Percentiles rank a stretch among this genome's conserved stretches.
Conservation (phyloP, 352 stramenopile genomes). For the Phytophthora hybrid region DNA sequence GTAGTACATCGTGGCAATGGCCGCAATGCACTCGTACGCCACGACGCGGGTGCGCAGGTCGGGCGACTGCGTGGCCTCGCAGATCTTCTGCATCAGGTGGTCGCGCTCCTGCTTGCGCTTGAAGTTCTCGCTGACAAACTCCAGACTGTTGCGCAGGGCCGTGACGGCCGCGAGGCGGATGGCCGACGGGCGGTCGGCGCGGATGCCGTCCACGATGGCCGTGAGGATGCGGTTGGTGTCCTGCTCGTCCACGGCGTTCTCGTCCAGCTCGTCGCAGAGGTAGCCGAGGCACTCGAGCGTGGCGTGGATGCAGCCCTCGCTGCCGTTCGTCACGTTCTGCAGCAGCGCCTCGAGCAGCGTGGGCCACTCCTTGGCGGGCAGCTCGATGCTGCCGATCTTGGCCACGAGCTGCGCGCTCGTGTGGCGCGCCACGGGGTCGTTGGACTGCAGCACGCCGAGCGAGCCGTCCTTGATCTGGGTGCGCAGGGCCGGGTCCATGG, state of each 20-base stretch:
- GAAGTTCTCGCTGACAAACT: constrained; percentile 97
- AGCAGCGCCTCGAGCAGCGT: constrained; percentile 92
- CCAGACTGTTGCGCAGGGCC: constrained; percentile 95
- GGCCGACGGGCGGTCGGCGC: constrained; percentile 78
- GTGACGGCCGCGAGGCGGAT: constrained; percentile 94
- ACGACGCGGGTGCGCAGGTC: constrained; percentile 90
- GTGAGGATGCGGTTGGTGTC: constrained; percentile 97
- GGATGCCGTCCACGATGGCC: constrained; percentile 97
- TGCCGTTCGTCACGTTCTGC: constrained; percentile 91
- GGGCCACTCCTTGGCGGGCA: constrained; percentile 95
- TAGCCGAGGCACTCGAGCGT: constrained; percentile 89
- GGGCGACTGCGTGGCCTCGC: constrained; percentile 93
- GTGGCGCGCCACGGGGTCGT: constrained; percentile 73
- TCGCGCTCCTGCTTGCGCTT: constrained; percentile 95
- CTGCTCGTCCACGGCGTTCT: constrained; percentile 74
- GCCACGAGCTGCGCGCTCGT: constrained; percentile 93
- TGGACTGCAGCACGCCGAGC: constrained; percentile 69
- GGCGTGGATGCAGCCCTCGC: constrained; percentile 92
- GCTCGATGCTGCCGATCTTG: constrained; percentile 95
- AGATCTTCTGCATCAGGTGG: constrained; percentile 97
- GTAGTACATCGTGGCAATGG: constrained; percentile 97
- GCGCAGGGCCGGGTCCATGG: constrained; percentile 73
- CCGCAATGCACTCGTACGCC: constrained; percentile 96
- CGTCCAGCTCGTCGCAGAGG: constrained; percentile 84
- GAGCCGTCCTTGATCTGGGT: constrained; percentile 83